phyloP scores from a whole-genome alignment of 1,139 yeast genomes.

The Kazachstania sp. region DNA sequence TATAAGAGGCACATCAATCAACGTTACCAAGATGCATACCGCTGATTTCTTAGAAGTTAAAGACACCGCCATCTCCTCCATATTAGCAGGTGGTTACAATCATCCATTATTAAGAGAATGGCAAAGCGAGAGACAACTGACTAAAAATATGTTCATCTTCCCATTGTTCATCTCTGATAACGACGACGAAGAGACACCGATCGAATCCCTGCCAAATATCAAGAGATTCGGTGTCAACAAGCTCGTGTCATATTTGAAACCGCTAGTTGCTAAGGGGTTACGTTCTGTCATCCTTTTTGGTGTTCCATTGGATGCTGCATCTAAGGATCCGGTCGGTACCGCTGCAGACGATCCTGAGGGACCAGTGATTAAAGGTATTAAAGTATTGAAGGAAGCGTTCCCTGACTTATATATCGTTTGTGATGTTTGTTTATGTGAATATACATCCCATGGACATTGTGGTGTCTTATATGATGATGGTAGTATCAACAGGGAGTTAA shows the following conservation, averaged over 20 bases:
- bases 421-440: constrained; percentile 95
- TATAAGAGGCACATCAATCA: not conserved
- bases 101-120: constrained; percentile 84
- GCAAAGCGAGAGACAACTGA: constrained; percentile 79
- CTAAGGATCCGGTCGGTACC: constrained; percentile 74
- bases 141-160: constrained; percentile 84
- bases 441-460: constrained; percentile 95
- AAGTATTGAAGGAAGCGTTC: constrained; percentile 51
- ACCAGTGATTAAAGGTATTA: constrained; percentile 79
- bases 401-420: constrained; percentile 84
- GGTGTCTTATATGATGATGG: constrained; percentile 88
- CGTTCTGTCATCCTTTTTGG: constrained; percentile 86
- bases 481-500: constrained; percentile 59
- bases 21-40: constrained; percentile 35
- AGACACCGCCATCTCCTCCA: constrained; percentile 60
- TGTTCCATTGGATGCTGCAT: constrained; percentile 67
- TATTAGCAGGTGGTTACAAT: constrained; percentile 89
- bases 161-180: constrained; percentile 81
- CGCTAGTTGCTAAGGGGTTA: constrained; percentile 72
- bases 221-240: constrained; percentile 79
- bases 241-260: constrained; percentile 60
- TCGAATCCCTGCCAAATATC: constrained; percentile 79
- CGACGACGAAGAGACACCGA: constrained; percentile 68
- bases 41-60: constrained; percentile 59
- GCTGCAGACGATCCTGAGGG: constrained; percentile 96